Percentiles rank a stretch among this genome's conserved stretches.
Evolutionary conservation across 2,329 filamentous ascomycete species (phyloP).

Genomic region (Magnaporthiopsis incrustans): DNA sequence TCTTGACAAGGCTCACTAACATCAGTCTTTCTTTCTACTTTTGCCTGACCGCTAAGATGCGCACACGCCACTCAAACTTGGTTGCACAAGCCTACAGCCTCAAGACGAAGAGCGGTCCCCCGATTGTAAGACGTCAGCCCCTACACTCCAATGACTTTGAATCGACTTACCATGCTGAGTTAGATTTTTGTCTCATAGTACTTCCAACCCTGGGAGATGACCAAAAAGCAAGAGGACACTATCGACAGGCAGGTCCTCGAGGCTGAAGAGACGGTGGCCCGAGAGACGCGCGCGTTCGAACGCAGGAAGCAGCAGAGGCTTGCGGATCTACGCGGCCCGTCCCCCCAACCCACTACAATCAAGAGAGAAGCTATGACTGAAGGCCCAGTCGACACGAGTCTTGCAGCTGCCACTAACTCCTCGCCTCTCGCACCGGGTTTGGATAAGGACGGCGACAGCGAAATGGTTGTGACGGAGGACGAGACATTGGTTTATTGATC

Average conservation of each 20-base stretch:
- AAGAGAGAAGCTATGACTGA: constrained; percentile 24
- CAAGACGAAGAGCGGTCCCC: constrained; percentile 62
- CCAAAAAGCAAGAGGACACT: constrained; percentile 56
- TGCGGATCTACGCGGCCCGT: constrained; percentile 24
- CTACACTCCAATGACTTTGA: not conserved
- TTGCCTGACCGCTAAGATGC: constrained; percentile 52
- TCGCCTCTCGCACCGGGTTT: constrained; percentile 13
- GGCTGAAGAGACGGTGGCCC: constrained; percentile 53
- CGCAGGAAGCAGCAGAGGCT: constrained; percentile 34
- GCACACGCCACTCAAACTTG: constrained; percentile 63
- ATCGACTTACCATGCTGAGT: not conserved
- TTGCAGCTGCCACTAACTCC: constrained; percentile 26
- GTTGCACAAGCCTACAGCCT: constrained; percentile 65
- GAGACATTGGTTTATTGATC: constrained; percentile 82
- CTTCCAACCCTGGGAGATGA: constrained; percentile 77
- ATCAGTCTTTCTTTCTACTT: not conserved
- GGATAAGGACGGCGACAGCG: constrained; percentile 51
- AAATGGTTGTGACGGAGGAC: constrained; percentile 77
- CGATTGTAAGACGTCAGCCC: constrained; percentile 51
- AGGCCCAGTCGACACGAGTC: constrained; percentile 26
- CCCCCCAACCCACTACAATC: constrained; percentile 8
- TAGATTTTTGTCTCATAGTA: constrained; percentile 43
- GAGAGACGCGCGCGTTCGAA: constrained; percentile 58
- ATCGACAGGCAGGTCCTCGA: constrained; percentile 65
- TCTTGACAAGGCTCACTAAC: not conserved